Evolutionary conservation across 306 rosid species (phyloP), one percentile per base, ranked within the genome.

Genomic region (Vigna unguiculata): DNA sequence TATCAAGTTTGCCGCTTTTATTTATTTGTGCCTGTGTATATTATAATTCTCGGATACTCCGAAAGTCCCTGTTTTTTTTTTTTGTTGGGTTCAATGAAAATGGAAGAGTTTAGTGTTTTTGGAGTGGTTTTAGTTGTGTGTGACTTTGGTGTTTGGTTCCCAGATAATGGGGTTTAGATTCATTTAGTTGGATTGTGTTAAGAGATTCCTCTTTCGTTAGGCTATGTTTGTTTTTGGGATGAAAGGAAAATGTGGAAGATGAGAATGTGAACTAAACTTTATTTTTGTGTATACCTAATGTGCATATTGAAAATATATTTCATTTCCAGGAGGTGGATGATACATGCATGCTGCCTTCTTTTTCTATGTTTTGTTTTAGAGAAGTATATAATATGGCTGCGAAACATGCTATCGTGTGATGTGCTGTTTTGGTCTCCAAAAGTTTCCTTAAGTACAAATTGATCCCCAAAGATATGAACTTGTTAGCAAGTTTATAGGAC

Each of bases 271-370:
- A 7, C 68, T 22, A 55, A 14, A 22, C 13, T n/a, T 52, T 4
- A 43, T 43, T 43, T 3, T 43, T 43, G 48, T 43, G 15, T 43
- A 43, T 46, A 14, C 20, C 34, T 17, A 9, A 28, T 57, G 12
- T n/a, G 13, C 20, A 24, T 22, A 30, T 7, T n/a, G 57, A 41
- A 30, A 32, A 0, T 59, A 16, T 60, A 11, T 58, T 71, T 64
- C 73, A 21, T 64, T 64, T 80, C 34, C 71, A 67, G 67, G 74
- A 51, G 55, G 51, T 54, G 28, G 63, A 77, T 53, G 28, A 20
- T 28, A 17, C 36, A 45, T 14, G 2, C 15, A 22, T 14, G 10
- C 14, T 43, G 11, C 34, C 40, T 16, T 34, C 36, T 52, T 40
- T 34, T 58, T 58, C 10, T 70, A 0, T 48, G 16, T 28, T 21